Evolutionary conservation across 1,139 yeast species (phyloP).

Genomic region (Hyphopichia fennica): DNA sequence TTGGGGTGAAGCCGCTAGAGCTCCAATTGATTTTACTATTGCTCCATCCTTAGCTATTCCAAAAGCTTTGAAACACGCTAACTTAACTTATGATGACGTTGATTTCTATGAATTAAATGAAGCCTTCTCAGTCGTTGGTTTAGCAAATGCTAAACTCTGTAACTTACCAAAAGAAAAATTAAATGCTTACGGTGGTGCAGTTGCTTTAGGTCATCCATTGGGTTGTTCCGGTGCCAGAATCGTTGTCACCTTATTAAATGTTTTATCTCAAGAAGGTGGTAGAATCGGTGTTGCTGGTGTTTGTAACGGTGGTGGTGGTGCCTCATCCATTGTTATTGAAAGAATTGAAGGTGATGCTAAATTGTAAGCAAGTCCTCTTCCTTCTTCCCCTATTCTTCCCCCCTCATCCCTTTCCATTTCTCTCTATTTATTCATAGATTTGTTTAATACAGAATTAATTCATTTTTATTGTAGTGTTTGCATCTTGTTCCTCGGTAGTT

Average conservation of each 20-base stretch:
- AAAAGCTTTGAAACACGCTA: conserved; percentile 90
- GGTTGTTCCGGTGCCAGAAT: conserved; percentile 98
- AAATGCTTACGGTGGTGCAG: conserved; percentile 97
- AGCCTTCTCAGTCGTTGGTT: conserved; percentile 94
- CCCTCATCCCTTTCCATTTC: not conserved
- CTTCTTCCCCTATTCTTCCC: not conserved
- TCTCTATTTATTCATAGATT: not conserved
- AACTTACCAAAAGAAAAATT: conserved; percentile 66
- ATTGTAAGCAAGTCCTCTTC: conserved; percentile 19
- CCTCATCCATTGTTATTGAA: conserved; percentile 50
- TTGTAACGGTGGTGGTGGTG: conserved; percentile 99
- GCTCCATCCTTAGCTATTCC: conserved; percentile 94
- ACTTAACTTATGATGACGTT: conserved; percentile 54
- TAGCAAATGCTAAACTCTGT: conserved; percentile 81
- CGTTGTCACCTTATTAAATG: conserved; percentile 76
- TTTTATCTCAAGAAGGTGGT: conserved; percentile 80
- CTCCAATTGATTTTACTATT: conserved; percentile 90
- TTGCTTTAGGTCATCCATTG: conserved; percentile 94
- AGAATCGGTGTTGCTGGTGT: conserved; percentile 92
- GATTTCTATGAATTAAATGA: conserved; percentile 92
- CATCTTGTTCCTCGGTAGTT: not conserved
- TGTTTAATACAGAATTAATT: too few relatives aligned
- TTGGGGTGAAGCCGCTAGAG: conserved; percentile 98
- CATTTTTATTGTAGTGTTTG: not conserved
- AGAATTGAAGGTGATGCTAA: conserved; percentile 29